These are phyloP conservation scores for Pseudonitzschia delicatissima DNA, from an alignment of 108 stramenopile species.

Conservation along the genomic window DNA sequence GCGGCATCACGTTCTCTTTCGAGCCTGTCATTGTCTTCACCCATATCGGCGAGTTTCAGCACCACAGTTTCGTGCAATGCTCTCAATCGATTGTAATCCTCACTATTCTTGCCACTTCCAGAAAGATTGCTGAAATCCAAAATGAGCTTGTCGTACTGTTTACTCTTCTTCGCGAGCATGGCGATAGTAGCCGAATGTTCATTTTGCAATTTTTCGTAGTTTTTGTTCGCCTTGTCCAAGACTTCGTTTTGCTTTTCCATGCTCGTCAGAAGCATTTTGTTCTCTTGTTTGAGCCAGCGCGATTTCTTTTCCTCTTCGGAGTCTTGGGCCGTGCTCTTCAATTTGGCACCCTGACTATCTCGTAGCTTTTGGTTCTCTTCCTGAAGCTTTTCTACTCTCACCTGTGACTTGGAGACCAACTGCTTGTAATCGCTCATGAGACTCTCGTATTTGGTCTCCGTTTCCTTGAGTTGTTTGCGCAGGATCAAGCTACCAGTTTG, in stretches of 20 bases:
- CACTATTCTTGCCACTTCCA: conserved; percentile 6
- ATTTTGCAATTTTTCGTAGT: conserved; percentile 18
- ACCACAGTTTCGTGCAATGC: conserved; percentile 23
- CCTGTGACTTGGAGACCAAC: background rate
- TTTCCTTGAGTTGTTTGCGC: conserved; percentile 2
- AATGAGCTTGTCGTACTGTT: conserved; percentile 15
- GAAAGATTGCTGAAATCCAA: conserved; percentile 14
- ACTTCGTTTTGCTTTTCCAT: conserved; percentile 20
- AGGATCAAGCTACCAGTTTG: background rate
- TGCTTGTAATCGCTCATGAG: conserved; percentile 1
- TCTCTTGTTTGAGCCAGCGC: conserved; percentile 8
- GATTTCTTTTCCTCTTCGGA: conserved; percentile 1
- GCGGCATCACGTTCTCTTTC: conserved; percentile 2
- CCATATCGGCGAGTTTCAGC: conserved; percentile 33
- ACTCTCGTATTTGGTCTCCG: conserved; percentile 2
- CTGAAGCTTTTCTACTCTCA: conserved; percentile 10
- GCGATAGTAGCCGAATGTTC: conserved; percentile 17
- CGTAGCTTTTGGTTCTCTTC: conserved; percentile 22
- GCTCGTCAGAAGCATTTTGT: conserved; percentile 4
- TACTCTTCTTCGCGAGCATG: background rate
- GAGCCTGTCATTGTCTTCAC: conserved; percentile 28
- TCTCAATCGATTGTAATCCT: conserved; percentile 13
- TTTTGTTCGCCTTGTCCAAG: conserved; percentile 2
- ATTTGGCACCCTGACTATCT: background rate
- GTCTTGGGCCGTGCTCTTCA: conserved; percentile 6